These are phyloP conservation scores for Avena insularis DNA, from an alignment of 176 grass and related monocot genomes.

Conservation along the genomic window DNA sequence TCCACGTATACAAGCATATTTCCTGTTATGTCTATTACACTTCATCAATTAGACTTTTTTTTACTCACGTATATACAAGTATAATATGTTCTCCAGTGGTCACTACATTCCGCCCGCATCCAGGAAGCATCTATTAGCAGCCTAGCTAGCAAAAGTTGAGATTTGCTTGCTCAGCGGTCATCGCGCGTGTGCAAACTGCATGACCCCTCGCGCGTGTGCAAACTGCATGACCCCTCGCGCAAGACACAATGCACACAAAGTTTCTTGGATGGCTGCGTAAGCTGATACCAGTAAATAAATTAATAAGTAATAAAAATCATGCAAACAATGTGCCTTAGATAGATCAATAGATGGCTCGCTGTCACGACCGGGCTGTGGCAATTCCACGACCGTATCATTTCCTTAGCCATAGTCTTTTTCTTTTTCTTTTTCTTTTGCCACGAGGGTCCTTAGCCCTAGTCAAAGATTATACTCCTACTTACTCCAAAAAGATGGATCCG, in stretches of 20 bases:
- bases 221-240: background rate
- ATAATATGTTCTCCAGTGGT: no score
- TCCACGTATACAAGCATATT: no score
- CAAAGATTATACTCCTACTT: background rate
- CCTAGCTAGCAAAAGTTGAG: no score
- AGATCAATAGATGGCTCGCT: background rate
- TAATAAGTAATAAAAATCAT: background rate
- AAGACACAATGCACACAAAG: background rate
- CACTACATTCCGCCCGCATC: no score
- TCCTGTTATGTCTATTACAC: no score
- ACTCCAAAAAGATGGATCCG: background rate
- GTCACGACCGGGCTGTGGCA: constrained; percentile 9
- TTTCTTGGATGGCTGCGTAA: background rate
- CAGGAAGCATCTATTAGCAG: no score
- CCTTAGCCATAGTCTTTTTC: no score
- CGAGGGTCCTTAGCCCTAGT: background rate
- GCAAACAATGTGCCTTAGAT: constrained; percentile 33
- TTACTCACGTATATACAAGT: no score
- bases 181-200: background rate
- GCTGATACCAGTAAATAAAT: background rate
- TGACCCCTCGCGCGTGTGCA: background rate
- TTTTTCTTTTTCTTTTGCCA: no score
- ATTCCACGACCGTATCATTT: background rate
- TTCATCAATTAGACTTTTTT: no score
- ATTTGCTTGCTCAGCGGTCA: no score